Conservation (phyloP, 2,329 filamentous ascomycete species). For the Claviceps maximensis region DNA sequence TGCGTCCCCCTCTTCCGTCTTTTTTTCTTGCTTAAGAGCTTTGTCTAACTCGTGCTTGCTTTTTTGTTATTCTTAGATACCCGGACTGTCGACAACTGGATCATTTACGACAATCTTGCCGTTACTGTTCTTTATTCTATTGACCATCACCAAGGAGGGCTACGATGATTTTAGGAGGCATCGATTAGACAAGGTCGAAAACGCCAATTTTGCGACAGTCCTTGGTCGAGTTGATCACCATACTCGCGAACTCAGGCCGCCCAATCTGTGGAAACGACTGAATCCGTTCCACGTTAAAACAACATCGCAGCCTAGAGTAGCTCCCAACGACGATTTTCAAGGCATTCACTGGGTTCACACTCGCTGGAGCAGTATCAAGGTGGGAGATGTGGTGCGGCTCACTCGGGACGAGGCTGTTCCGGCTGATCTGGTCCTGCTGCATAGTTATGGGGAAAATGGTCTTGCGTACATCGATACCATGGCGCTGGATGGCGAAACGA, state of each 20-base stretch:
- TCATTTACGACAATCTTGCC: slow-evolving; percentile 63
- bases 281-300: slow-evolving; percentile 22
- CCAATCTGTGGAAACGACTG: slow-evolving; percentile 13
- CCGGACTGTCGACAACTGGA: slow-evolving; percentile 63
- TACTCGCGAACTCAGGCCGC: slow-evolving; percentile 14
- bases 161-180: slow-evolving; percentile 76
- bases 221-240: slow-evolving; percentile 26
- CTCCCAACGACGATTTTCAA: slow-evolving; percentile 47
- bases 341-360: slow-evolving; percentile 37
- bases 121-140: slow-evolving; percentile 59
- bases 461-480: slow-evolving; percentile 77
- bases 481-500: slow-evolving; percentile 74
- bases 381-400: slow-evolving; percentile 36
- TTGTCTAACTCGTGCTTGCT: not conserved
- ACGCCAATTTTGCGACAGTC: slow-evolving; percentile 39
- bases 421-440: slow-evolving; percentile 68
- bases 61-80: slow-evolving; percentile 38
- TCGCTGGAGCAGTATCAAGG: slow-evolving; percentile 32
- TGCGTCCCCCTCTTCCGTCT: not conserved
- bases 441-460: slow-evolving; percentile 64
- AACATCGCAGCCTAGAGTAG: slow-evolving; percentile 15
- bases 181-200: slow-evolving; percentile 70
- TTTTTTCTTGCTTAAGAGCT: not conserved
- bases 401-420: slow-evolving; percentile 65
- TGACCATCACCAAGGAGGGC: slow-evolving; percentile 76